Base-by-base conservation (phyloP, 345 rosid species). In the Euphorbia peplus region DNA sequence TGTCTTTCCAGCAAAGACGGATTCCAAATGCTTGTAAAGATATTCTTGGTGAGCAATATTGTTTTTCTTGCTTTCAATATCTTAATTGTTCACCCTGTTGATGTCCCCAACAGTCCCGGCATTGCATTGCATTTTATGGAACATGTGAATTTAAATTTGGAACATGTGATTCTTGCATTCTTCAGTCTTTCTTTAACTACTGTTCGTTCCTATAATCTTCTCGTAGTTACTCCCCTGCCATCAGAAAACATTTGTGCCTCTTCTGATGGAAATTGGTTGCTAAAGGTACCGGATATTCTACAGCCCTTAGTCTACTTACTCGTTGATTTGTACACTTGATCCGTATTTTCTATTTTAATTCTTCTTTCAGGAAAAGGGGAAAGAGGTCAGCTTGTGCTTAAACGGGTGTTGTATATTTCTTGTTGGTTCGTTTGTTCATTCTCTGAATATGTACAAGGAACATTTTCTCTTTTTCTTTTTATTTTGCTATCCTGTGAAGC, bases 381-480 rank as follows among this genome's bases (percentile, higher is more conserved):
- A 65, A 67, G 80, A 81, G 63, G 70, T 78, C 24, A 60, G 71
- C 19, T 54, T 67, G 14, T 55, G 47, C 68, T 73, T 83, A 63
- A 70, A 61, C 24, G 87, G 74, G 41, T 76, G 75, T 62, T 69
- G 78, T 50, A 56, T 81, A 65, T 83, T 74, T 79, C 79, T 83
- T 67, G 83, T 83, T 63, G 87, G 87, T 83, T 54, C 50, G 87
- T 83, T 54, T 46, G 87, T 79, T 79, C 78, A 65, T 60, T 50
- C 48, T 56, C 62, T 15, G 25, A 62, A 66, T 24, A 53, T 47
- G 22, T 24, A 32, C 32, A 54, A 12, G 64, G 54, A 50, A 18
- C 10, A 8, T 4, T 1, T 50, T 50, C 5, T 4, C 24, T 25
- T 5, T 28, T 47, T 13, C 8, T 4, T 53, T 37, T 8, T 3